phyloP scores from a whole-genome alignment of 345 rosid species.

The Ceriops decandra region DNA sequence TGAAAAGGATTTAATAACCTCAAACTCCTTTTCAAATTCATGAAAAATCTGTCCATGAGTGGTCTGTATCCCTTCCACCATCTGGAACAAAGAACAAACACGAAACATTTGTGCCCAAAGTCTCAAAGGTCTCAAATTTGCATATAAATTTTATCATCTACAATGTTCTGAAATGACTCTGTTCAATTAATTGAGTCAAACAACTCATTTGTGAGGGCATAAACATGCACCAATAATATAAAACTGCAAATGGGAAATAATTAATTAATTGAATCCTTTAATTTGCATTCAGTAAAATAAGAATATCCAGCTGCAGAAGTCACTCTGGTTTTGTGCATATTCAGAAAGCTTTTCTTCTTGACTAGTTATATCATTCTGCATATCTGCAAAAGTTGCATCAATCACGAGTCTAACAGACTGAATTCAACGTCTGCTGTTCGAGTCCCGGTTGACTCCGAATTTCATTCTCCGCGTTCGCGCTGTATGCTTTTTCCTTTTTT shows the following conservation, averaged over 20 bases:
- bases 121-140: neutral
- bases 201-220: neutral
- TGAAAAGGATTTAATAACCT: neutral
- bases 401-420: neutral
- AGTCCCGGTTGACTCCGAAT: slow-evolving; percentile 75
- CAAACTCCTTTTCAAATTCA: neutral
- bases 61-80: neutral
- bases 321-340: neutral
- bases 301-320: neutral
- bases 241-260: neutral
- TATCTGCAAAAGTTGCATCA: neutral
- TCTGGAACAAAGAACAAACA: neutral
- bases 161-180: neutral
- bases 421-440: slow-evolving; percentile 55
- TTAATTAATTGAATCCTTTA: neutral
- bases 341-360: neutral
- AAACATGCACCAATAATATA: neutral
- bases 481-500: too few species aligned
- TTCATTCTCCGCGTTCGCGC: too few species aligned
- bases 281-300: neutral
- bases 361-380: neutral
- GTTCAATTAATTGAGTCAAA: neutral
- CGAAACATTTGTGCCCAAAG: neutral
- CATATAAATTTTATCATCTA: neutral
- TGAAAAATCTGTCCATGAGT: neutral